These are phyloP conservation scores for Quercus lobata DNA, from an alignment of 331 rosid genomes.

Conservation along the genomic window DNA sequence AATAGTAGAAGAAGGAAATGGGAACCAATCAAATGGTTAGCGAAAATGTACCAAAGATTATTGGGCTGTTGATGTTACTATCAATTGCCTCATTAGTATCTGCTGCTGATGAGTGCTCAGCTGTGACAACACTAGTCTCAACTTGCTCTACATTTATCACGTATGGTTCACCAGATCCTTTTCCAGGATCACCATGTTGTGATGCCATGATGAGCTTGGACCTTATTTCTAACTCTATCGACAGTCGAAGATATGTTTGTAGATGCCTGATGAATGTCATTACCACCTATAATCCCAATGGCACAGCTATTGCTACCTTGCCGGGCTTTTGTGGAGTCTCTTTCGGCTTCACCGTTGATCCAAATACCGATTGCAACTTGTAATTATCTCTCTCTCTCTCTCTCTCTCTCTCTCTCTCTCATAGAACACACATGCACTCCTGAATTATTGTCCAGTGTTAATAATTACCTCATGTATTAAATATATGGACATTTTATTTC, in stretches of 20 bases:
- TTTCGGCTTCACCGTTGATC: conserved; percentile 51
- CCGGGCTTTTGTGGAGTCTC: conserved; percentile 57
- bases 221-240: conserved; percentile 14
- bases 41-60: conserved; percentile 12
- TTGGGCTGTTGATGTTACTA: conserved; percentile 20
- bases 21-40: conserved; percentile 12
- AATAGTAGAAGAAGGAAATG: conserved; percentile 15
- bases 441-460: too few relatives aligned
- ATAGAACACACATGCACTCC: not conserved
- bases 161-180: conserved; percentile 48
- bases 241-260: conserved; percentile 34
- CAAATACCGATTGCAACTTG: conserved; percentile 39
- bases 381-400: conserved; percentile 1
- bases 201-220: conserved; percentile 41
- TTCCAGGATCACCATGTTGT: conserved; percentile 47
- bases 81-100: not conserved
- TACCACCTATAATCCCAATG: conserved; percentile 34
- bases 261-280: conserved; percentile 47
- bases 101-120: conserved; percentile 39
- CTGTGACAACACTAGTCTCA: conserved; percentile 28
- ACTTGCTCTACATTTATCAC: conserved; percentile 46
- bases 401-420: not conserved
- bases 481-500: too few relatives aligned
- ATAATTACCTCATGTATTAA: too few relatives aligned
- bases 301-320: conserved; percentile 38